These are phyloP conservation scores for Arachis stenosperma DNA, from an alignment of 306 rosid genomes.

Conservation along the genomic window DNA sequence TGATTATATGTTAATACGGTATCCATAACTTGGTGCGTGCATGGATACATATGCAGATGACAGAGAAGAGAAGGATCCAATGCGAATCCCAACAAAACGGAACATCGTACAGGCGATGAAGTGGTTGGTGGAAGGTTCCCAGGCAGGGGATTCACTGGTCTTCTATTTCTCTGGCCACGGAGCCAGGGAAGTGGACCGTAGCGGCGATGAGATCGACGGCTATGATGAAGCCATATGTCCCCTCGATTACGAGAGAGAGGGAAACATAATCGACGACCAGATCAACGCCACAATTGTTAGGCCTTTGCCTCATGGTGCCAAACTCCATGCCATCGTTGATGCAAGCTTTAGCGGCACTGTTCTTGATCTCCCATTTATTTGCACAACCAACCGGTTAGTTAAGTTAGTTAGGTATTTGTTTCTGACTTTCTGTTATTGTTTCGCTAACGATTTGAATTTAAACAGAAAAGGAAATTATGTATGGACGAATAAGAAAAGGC, in stretches of 20 bases:
- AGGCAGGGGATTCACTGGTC: conserved; percentile 63
- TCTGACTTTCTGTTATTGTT: too few species aligned
- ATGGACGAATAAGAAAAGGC: conserved; percentile 48
- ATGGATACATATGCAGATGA: conserved; percentile 45
- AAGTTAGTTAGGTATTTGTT: not conserved
- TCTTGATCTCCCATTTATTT: conserved; percentile 64
- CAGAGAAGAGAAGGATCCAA: conserved; percentile 50
- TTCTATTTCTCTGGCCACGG: conserved; percentile 76
- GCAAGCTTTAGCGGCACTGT: conserved; percentile 65
- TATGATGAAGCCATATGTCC: conserved; percentile 68
- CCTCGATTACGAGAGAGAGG: conserved; percentile 50
- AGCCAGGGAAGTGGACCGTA: conserved; percentile 36
- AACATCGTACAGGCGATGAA: conserved; percentile 58
- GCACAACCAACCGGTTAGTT: conserved; percentile 56
- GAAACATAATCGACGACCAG: conserved; percentile 67
- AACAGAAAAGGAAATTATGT: conserved; percentile 48
- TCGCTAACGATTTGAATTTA: not conserved
- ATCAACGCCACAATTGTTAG: conserved; percentile 67
- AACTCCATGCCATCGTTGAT: conserved; percentile 70
- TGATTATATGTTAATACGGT: too few species aligned
- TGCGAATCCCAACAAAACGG: conserved; percentile 55
- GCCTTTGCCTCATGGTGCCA: conserved; percentile 60
- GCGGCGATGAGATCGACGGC: conserved; percentile 64
- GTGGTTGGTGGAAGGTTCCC: conserved; percentile 65
- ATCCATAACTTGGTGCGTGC: too few species aligned